phyloP scores from a whole-genome alignment of 148 eudicot species.

The Hydrangea macrophylla region DNA sequence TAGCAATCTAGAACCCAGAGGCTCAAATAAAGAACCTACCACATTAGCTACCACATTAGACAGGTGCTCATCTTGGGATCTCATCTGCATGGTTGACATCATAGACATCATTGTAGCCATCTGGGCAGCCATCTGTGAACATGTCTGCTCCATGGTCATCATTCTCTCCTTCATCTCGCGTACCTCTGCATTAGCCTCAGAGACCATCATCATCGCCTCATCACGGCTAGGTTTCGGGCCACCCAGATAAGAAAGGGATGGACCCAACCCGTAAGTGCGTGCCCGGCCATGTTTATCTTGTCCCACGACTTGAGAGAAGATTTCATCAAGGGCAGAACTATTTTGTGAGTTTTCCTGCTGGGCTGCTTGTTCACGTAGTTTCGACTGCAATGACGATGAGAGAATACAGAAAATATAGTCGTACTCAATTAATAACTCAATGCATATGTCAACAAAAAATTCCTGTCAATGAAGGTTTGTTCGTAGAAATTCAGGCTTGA shows the following conservation, averaged over 20 bases:
- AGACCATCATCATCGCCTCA: constrained; percentile 29
- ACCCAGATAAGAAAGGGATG: constrained; percentile 15
- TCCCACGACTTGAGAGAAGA: constrained; percentile 29
- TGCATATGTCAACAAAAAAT: neutral
- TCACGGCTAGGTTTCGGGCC: constrained; percentile 16
- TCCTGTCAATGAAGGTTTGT: neutral
- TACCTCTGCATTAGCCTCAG: constrained; percentile 37
- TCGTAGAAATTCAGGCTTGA: neutral
- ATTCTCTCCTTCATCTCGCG: constrained; percentile 40
- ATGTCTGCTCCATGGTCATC: constrained; percentile 37
- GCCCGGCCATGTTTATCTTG: constrained; percentile 21
- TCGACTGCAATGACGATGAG: constrained; percentile 21
- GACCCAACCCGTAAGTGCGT: constrained; percentile 21
- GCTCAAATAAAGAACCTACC: constrained; percentile 8
- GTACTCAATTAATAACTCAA: neutral
- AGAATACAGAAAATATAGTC: neutral
- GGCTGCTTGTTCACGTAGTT: constrained; percentile 25
- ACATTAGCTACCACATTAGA: constrained; percentile 13
- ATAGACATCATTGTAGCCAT: constrained; percentile 46
- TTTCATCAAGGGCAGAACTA: constrained; percentile 13
- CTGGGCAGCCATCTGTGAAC: constrained; percentile 45
- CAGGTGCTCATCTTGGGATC: neutral
- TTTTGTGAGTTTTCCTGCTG: constrained; percentile 22
- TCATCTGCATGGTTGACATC: constrained; percentile 33
- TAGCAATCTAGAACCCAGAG: neutral